A percentile compares a stretch with the other conserved stretches of the same genome.
Conservation (phyloP, 768 basidiomycete genomes). For the Rubroboletus pulcherrimus region DNA sequence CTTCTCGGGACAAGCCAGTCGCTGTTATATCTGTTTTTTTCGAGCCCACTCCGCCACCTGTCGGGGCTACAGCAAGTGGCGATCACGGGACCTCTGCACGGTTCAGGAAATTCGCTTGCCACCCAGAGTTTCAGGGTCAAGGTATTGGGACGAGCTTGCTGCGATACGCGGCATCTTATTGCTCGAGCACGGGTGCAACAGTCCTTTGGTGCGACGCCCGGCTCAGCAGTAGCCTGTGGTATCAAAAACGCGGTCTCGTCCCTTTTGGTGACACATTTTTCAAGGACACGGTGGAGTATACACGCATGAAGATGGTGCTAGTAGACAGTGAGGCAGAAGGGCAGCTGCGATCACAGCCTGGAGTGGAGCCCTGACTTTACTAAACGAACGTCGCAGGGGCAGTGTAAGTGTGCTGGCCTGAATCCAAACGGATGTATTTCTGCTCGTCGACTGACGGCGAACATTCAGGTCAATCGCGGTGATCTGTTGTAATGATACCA, state of each 20-base stretch:
- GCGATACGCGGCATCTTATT: constrained; percentile 35
- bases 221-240: constrained; percentile 43
- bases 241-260: constrained; percentile 47
- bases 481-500: constrained; percentile 5
- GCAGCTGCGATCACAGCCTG: not conserved
- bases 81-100: constrained; percentile 30
- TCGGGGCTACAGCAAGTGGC: constrained; percentile 1
- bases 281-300: constrained; percentile 53
- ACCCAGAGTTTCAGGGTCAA: constrained; percentile 44
- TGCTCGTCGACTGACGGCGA: constrained; percentile 6
- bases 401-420: constrained; percentile 5
- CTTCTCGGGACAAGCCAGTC: constrained; percentile 34
- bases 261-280: constrained; percentile 50
- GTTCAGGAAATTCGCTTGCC: constrained; percentile 63
- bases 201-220: constrained; percentile 61
- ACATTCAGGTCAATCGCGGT: constrained; percentile 5
- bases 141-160: constrained; percentile 54
- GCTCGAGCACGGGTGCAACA: constrained; percentile 37
- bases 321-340: not conserved
- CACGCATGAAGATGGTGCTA: constrained; percentile 47
- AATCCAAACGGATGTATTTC: not conserved
- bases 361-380: not conserved
- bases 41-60: constrained; percentile 34
- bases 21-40: constrained; percentile 57
- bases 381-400: not conserved